Evolutionary conservation across 2,329 filamentous ascomycete genomes (phyloP), one percentile per base, ranked within the genome.

Genomic region (Diaporthe eres): DNA sequence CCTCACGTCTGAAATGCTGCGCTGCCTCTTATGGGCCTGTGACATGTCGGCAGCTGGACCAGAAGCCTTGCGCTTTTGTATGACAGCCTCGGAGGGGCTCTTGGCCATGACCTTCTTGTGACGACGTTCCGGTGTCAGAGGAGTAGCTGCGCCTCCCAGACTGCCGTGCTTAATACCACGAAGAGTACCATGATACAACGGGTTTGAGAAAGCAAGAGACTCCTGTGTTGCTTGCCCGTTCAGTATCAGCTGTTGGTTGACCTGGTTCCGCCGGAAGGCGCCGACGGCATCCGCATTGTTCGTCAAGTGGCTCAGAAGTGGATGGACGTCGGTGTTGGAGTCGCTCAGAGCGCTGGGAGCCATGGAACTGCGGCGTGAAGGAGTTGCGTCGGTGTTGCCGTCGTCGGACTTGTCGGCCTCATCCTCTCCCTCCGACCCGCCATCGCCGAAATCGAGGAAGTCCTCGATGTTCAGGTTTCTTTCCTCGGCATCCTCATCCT

Each of bases 241-340:
- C 77, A 89, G 83, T 75, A 92, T 90, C 76, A 92, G 85, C 79
- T 91, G 88, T 81, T 90, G 88, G 81, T 91, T 90, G 86, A 87
- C 91, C 82, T 90, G 92, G 82, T 90, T 92, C 78, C 87, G 91
- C 74, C 94, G 94, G 87, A 97, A 97, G 1, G 94, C 93, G 51
- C 94, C 94, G 49, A 97, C 94, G 19, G 93, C 91, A 74, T 92
- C 90, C 12, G 88, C 84, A 75, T 91, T 90, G 78, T 91, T 90
- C 80, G 93, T 92, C 53, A 95, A 91, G 78, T 93, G 92, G 72
- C 89, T 88, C n/a, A 94, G 85, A 73, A 93, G 88, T 37, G 88
- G 87, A 77, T 91, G 86, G 31, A 84, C 78, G 17, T 78, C 78
- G 15, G 84, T 82, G 51, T 87, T 85, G 25, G 83, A 82, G 77